phyloP scores from a whole-genome alignment of 257 asterid species.

The Solanum pennellii region DNA sequence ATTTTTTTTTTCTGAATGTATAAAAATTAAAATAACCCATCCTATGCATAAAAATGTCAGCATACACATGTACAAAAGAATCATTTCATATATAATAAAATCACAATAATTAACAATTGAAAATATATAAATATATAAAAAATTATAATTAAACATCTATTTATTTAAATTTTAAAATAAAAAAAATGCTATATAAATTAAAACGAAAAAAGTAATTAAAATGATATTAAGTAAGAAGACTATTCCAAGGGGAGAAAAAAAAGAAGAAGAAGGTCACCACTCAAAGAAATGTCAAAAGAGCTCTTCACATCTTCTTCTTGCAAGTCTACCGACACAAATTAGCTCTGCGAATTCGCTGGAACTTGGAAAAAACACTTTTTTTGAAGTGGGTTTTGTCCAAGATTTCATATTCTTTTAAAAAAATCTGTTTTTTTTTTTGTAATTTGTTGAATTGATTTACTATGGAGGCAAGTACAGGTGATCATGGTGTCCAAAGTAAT shows the following conservation, averaged over 20 bases:
- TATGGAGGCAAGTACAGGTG: slow-evolving; percentile 53
- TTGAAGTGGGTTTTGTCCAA: slow-evolving; percentile 16
- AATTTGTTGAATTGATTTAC: slow-evolving; percentile 16
- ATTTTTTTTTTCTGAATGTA: not conserved
- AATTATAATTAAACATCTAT: too few relatives aligned
- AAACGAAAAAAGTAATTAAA: too few relatives aligned
- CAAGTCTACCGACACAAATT: slow-evolving; percentile 29
- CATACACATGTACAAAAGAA: not conserved
- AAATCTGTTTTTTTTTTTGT: not conserved
- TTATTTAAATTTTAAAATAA: too few relatives aligned
- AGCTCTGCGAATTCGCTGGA: not conserved
- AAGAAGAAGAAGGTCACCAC: not conserved
- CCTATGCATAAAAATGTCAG: not conserved
- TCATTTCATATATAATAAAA: too few relatives aligned
- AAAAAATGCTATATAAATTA: too few relatives aligned
- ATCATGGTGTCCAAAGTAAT: slow-evolving; percentile 44
- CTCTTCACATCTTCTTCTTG: slow-evolving; percentile 14
- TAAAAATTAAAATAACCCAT: not conserved
- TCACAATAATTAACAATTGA: too few relatives aligned
- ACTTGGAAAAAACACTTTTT: slow-evolving; percentile 1
- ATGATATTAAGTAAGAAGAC: not conserved
- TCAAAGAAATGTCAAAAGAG: slow-evolving; percentile 14
- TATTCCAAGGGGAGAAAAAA: not conserved
- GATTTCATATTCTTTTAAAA: not conserved
- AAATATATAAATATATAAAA: too few relatives aligned